Conservation (phyloP, 1,284 basidiomycete species). For the Microbotryum violaceum region DNA sequence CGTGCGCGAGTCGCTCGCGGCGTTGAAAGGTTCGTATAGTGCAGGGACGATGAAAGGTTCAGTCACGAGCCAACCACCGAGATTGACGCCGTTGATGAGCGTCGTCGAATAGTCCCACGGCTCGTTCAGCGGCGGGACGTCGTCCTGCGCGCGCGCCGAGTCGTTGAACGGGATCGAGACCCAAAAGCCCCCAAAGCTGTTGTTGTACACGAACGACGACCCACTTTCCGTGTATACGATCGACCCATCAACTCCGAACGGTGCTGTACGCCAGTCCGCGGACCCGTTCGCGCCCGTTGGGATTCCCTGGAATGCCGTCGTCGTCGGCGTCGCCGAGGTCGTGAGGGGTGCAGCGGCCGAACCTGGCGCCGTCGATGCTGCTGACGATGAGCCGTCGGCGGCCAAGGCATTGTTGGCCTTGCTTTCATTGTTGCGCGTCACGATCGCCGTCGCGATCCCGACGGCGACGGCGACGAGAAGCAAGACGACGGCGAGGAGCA, state of each 20-base stretch:
- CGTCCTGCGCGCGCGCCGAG: constrained; percentile 54
- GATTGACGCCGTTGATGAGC: constrained; percentile 39
- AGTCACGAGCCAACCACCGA: constrained; percentile 65
- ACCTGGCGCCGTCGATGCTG: constrained; percentile 2
- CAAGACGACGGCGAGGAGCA: constrained; percentile 36
- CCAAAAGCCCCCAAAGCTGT: constrained; percentile 50
- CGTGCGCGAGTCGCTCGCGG: constrained; percentile 33
- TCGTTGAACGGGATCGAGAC: constrained; percentile 60
- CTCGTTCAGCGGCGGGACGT: constrained; percentile 64
- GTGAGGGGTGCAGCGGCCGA: background rate
- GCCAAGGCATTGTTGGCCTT: too few species aligned
- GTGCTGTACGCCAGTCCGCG: constrained; percentile 36
- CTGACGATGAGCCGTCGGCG: constrained; percentile 5
- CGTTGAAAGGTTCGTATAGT: constrained; percentile 67
- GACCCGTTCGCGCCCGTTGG: constrained; percentile 30
- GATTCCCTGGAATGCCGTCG: constrained; percentile 1
- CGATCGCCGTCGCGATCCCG: constrained; percentile 40
- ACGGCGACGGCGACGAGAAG: constrained; percentile 35
- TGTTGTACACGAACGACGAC: constrained; percentile 60
- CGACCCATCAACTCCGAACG: constrained; percentile 53
- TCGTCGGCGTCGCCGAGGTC: constrained; percentile 4
- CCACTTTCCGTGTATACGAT: constrained; percentile 57
- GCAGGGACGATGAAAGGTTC: constrained; percentile 82
- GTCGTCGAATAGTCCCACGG: constrained; percentile 73
- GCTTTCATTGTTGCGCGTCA: too few species aligned